These are phyloP conservation scores for Sporothrix inflata DNA, from an alignment of 2,329 filamentous ascomycete species.

Conservation along the genomic window DNA sequence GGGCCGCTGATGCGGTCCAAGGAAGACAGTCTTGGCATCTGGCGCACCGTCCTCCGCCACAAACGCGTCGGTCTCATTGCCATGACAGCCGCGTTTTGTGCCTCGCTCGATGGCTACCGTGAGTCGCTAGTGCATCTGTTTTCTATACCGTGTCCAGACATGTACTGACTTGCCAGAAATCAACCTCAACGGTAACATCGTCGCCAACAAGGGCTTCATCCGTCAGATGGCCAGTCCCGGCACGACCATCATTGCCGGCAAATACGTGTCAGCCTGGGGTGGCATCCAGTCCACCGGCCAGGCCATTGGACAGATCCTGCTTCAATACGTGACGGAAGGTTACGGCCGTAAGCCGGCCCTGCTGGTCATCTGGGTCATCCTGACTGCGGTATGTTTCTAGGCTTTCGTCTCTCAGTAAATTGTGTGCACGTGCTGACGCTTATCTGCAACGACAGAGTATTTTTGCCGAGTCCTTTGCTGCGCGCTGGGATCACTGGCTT, in stretches of 20 bases:
- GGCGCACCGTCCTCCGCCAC: conserved; percentile 43
- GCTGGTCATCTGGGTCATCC: conserved; percentile 42
- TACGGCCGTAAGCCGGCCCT: conserved; percentile 45
- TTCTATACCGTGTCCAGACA: background rate
- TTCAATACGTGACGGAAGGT: conserved; percentile 43
- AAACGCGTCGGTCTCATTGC: conserved; percentile 43
- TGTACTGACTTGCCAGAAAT: conserved; percentile 23
- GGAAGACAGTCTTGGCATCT: conserved; percentile 45
- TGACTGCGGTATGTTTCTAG: conserved; percentile 34
- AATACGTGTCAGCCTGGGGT: conserved; percentile 31
- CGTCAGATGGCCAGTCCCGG: conserved; percentile 30
- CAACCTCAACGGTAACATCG: conserved; percentile 30
- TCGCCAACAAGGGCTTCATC: conserved; percentile 33
- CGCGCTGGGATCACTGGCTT: conserved; percentile 46
- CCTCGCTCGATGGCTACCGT: conserved; percentile 49
- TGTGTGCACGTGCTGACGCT: conserved; percentile 12
- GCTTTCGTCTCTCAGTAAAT: background rate
- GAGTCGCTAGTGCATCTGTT: background rate
- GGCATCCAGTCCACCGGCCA: conserved; percentile 28
- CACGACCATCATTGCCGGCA: conserved; percentile 27
- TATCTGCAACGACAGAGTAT: conserved; percentile 36
- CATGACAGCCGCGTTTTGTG: conserved; percentile 48
- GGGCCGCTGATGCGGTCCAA: conserved; percentile 42
- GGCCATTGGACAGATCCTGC: conserved; percentile 32
- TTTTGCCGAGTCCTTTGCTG: conserved; percentile 44